These are phyloP conservation scores for Wickerhamomyces chambardii DNA, from an alignment of 805 yeast genomes.

Conservation along the genomic window DNA sequence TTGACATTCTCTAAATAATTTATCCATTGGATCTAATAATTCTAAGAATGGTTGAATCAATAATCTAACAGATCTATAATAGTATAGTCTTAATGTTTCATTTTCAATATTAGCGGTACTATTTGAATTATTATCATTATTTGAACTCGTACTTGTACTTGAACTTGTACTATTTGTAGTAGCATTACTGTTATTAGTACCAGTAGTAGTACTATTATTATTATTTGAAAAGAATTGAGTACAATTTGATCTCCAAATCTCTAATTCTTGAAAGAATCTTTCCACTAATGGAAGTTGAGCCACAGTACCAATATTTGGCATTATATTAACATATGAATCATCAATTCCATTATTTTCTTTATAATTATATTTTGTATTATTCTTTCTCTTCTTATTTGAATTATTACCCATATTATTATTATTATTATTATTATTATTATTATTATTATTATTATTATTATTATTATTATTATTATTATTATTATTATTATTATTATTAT, in stretches of 20 bases:
- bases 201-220: too few relatives aligned
- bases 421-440: conserved; percentile 8
- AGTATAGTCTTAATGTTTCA: conserved; percentile 49
- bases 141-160: too few relatives aligned
- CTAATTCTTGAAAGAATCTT: conserved; percentile 41
- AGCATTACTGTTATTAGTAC: too few relatives aligned
- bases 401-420: conserved; percentile 1
- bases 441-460: background rate
- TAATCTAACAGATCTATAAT: conserved; percentile 50
- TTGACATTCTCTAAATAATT: conserved; percentile 55
- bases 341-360: too few relatives aligned
- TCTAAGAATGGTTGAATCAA: conserved; percentile 59
- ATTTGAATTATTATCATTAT: conserved; percentile 2
- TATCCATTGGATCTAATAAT: conserved; percentile 49
- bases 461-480: too few relatives aligned
- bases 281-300: conserved; percentile 42
- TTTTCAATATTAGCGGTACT: conserved; percentile 37
- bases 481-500: too few relatives aligned
- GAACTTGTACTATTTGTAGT: too few relatives aligned
- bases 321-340: background rate
- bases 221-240: conserved; percentile 25
- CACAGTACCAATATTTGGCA: conserved; percentile 5
- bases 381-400: too few relatives aligned
- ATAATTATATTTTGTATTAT: too few relatives aligned
- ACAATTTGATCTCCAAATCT: conserved; percentile 49